phyloP scores from a whole-genome alignment of 2,329 filamentous ascomycete species.

The Remersonia thermophila region DNA sequence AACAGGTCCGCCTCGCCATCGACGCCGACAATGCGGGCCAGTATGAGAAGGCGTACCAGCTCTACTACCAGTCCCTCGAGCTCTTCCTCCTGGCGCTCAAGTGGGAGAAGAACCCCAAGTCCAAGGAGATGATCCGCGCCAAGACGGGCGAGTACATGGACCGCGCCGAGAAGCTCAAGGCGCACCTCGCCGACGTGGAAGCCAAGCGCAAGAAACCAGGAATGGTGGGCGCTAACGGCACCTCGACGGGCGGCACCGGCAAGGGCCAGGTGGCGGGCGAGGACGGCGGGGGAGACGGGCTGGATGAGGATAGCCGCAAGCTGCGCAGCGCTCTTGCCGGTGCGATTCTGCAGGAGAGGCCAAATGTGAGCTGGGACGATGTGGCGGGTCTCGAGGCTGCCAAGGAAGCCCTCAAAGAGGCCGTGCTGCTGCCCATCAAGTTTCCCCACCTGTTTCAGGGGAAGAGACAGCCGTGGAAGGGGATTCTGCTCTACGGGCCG shows the following conservation, averaged over 20 bases:
- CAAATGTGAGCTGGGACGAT: constrained; percentile 96
- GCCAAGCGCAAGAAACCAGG: constrained; percentile 58
- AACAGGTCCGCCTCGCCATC: constrained; percentile 94
- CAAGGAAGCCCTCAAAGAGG: constrained; percentile 95
- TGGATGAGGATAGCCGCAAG: constrained; percentile 91
- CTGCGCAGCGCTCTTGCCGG: constrained; percentile 79
- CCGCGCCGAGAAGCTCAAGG: constrained; percentile 94
- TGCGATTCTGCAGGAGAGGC: constrained; percentile 87
- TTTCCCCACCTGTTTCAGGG: constrained; percentile 94
- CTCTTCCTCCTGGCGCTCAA: constrained; percentile 98
- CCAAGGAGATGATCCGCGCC: constrained; percentile 92
- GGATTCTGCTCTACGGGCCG: constrained; percentile 88
- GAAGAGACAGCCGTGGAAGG: constrained; percentile 96
- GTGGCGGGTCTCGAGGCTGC: constrained; percentile 88
- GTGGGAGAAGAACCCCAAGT: constrained; percentile 98
- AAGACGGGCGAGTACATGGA: constrained; percentile 98
- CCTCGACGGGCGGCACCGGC: constrained; percentile 48
- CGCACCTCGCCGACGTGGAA: constrained; percentile 67
- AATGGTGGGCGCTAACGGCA: constrained; percentile 60
- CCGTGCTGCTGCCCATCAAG: constrained; percentile 94
- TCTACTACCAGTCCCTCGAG: constrained; percentile 91
- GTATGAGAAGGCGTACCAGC: constrained; percentile 93
- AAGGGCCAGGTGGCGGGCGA: constrained; percentile 42
- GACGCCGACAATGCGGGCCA: constrained; percentile 90
- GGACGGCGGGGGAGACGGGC: constrained; percentile 41